A percentile compares a stretch with the other conserved stretches of the same genome.
phyloP scores from a whole-genome alignment of 2,329 filamentous ascomycete species.

The Lasiodiplodia hormozganensis region DNA sequence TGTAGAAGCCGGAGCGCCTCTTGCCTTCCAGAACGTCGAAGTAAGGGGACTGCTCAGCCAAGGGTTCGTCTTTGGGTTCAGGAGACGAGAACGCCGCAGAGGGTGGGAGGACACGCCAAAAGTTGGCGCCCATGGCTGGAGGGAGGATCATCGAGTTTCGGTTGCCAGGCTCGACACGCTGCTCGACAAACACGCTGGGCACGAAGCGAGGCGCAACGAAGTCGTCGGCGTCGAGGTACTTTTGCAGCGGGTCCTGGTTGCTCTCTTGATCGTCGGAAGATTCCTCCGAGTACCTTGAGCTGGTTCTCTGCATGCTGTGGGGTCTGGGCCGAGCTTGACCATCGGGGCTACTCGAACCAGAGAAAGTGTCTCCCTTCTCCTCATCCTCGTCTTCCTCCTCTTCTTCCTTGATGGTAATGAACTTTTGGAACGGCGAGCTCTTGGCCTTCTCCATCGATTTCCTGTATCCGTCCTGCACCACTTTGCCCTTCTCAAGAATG shows the following conservation, averaged over 20 bases:
- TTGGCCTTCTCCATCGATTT: slow-evolving; percentile 58
- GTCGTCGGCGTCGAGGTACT: slow-evolving; percentile 17
- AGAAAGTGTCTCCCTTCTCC: not conserved
- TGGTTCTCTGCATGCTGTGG: not conserved
- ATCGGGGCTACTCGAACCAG: not conserved
- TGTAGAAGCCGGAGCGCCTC: not conserved
- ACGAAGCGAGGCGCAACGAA: slow-evolving; percentile 1
- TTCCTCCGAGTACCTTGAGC: slow-evolving; percentile 20
- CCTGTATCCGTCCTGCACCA: slow-evolving; percentile 74
- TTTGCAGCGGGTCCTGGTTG: slow-evolving; percentile 13
- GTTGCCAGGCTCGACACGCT: slow-evolving; percentile 13
- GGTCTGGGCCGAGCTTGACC: not conserved
- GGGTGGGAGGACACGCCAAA: slow-evolving; percentile 16
- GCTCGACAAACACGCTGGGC: slow-evolving; percentile 28
- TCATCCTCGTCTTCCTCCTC: slow-evolving; percentile 10
- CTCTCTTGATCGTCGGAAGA: not conserved
- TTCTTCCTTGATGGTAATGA: slow-evolving; percentile 32
- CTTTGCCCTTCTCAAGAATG: slow-evolving; percentile 71
- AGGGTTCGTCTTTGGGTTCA: not conserved
- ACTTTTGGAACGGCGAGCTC: slow-evolving; percentile 56
- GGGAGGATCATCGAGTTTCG: slow-evolving; percentile 29
- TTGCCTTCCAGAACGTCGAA: not conserved
- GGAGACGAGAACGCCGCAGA: not conserved
- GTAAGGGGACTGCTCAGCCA: not conserved
- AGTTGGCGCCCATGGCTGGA: slow-evolving; percentile 4